Conservation (phyloP, 495 filamentous ascomycete species). For the Margaritispora aquatica region DNA sequence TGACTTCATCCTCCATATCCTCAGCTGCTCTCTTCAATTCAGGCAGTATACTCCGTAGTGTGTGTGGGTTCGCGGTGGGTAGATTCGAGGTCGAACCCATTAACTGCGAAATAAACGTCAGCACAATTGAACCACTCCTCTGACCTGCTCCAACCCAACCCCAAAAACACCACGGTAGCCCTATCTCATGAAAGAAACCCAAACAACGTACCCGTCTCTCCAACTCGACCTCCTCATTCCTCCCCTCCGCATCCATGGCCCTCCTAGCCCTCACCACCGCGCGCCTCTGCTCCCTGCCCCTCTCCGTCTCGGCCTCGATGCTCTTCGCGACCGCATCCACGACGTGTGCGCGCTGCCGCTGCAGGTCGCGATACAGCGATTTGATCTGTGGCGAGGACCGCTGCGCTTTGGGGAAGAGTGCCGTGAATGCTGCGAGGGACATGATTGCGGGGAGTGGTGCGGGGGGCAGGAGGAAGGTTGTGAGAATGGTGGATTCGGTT, state of each 20-base stretch:
- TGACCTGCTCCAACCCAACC: too few species aligned
- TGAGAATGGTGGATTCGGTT: constrained; percentile 64
- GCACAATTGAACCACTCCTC: too few species aligned
- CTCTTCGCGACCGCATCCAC: constrained; percentile 61
- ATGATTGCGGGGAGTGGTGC: constrained; percentile 66
- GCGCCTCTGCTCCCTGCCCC: constrained; percentile 55
- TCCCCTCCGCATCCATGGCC: constrained; percentile 46
- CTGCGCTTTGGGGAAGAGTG: constrained; percentile 65
- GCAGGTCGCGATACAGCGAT: constrained; percentile 72
- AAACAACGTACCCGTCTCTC: constrained; percentile 62
- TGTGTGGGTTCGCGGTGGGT: constrained; percentile 41
- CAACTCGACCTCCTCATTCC: constrained; percentile 61
- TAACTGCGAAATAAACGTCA: constrained; percentile 42
- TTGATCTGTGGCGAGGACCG: constrained; percentile 66
- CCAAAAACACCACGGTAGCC: too few species aligned
- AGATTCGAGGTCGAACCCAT: constrained; percentile 50
- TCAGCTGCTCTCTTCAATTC: constrained; percentile 60
- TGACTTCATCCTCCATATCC: constrained; percentile 61
- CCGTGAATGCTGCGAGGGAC: constrained; percentile 66
- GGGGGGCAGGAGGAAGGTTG: constrained; percentile 70
- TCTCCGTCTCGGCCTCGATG: constrained; percentile 59
- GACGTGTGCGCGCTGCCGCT: constrained; percentile 61
- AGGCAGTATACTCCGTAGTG: constrained; percentile 55
- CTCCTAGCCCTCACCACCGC: constrained; percentile 51
- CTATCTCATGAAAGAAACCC: too few species aligned